A percentile compares a stretch with the other conserved stretches of the same genome.
phyloP scores from a whole-genome alignment of 805 yeast species.

The Zygosaccharomyces siamensis region DNA sequence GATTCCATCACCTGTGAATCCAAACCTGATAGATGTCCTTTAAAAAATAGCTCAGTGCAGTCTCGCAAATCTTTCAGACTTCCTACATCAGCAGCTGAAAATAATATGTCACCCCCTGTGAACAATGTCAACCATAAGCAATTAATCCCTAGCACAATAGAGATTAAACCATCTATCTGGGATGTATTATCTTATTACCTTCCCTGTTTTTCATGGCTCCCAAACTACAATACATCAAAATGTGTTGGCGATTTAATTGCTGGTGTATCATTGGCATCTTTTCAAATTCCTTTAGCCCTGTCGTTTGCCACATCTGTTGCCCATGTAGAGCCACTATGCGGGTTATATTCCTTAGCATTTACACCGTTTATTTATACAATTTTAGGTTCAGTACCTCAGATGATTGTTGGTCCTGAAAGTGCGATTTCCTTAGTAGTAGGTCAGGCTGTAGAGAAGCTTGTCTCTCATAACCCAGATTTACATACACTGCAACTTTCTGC shows the following conservation, averaged over 20 bases:
- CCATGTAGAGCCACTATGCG: constrained; percentile 75
- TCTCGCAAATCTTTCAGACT: background rate
- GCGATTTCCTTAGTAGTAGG: constrained; percentile 82
- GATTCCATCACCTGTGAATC: background rate
- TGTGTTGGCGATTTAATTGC: constrained; percentile 66
- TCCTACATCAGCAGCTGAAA: background rate
- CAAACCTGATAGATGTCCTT: background rate
- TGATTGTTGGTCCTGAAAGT: constrained; percentile 91
- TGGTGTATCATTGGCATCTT: constrained; percentile 82
- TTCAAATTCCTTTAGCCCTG: constrained; percentile 79
- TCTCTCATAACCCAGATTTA: constrained; percentile 40
- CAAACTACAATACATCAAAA: constrained; percentile 39
- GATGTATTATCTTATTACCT: constrained; percentile 52
- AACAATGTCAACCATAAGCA: constrained; percentile 8
- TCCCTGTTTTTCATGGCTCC: constrained; percentile 67
- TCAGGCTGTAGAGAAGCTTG: constrained; percentile 59
- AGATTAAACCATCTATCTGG: constrained; percentile 14
- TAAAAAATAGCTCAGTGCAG: background rate
- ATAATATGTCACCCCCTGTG: background rate
- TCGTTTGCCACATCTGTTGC: constrained; percentile 78
- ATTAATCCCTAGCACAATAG: constrained; percentile 7
- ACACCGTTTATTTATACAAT: constrained; percentile 76
- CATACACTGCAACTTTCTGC: constrained; percentile 56
- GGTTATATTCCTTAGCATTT: constrained; percentile 67
- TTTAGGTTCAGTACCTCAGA: constrained; percentile 80